Evolutionary conservation across 2,329 filamentous ascomycete genomes (phyloP).

Genomic region (Dactylellina cionopaga): DNA sequence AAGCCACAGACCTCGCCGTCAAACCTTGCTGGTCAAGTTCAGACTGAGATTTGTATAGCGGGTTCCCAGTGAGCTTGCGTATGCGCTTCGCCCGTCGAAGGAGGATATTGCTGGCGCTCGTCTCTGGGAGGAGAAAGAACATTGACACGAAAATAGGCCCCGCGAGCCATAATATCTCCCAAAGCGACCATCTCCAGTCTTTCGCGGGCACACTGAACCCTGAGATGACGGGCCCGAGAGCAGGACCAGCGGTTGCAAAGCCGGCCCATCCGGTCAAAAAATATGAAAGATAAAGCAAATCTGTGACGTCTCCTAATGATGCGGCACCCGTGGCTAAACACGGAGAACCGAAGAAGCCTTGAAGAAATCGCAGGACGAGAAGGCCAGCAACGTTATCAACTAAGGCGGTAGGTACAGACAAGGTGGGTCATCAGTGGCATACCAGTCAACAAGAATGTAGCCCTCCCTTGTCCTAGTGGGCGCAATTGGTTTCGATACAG

Average conservation of each 20-base stretch:
- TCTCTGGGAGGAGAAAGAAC: slow-evolving; percentile 73
- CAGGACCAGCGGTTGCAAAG: slow-evolving; percentile 66
- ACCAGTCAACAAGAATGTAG: slow-evolving; percentile 67
- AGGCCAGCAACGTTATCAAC: slow-evolving; percentile 72
- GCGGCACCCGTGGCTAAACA: slow-evolving; percentile 71
- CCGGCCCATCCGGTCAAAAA: slow-evolving; percentile 70
- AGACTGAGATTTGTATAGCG: slow-evolving; percentile 69
- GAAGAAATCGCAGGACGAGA: slow-evolving; percentile 72
- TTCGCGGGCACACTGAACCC: slow-evolving; percentile 70
- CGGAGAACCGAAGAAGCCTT: slow-evolving; percentile 74
- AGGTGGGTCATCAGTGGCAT: slow-evolving; percentile 69
- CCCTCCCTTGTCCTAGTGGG: slow-evolving; percentile 66
- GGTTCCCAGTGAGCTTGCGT: slow-evolving; percentile 69
- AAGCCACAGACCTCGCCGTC: slow-evolving; percentile 63
- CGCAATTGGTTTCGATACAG: slow-evolving; percentile 65
- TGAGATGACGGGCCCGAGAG: slow-evolving; percentile 70
- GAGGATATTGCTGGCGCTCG: slow-evolving; percentile 69
- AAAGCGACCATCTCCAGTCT: slow-evolving; percentile 73
- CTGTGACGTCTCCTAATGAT: slow-evolving; percentile 67
- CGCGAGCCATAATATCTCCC: slow-evolving; percentile 72
- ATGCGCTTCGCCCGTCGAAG: slow-evolving; percentile 71
- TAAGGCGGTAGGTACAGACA: slow-evolving; percentile 72
- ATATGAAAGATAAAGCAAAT: slow-evolving; percentile 68
- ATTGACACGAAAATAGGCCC: slow-evolving; percentile 70
- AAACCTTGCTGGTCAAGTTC: slow-evolving; percentile 72